phyloP scores from a whole-genome alignment of 352 stramenopile genomes.

The Globisporangium mamillatum region DNA sequence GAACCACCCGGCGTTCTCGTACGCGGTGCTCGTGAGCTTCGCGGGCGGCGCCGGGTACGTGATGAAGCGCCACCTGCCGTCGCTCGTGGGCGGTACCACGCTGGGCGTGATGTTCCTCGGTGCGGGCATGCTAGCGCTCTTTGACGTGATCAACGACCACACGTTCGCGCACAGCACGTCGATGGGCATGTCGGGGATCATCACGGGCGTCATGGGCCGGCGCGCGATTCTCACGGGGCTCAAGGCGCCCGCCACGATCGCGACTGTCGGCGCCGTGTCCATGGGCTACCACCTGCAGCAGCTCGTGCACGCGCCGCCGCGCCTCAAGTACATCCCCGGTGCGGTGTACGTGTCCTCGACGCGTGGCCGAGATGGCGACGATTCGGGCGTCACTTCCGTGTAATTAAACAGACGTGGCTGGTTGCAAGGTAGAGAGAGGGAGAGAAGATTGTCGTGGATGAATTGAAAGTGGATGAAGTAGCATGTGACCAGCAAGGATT shows the following conservation, averaged over 20 bases:
- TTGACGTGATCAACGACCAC: conserved; percentile 68
- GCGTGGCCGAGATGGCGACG: not conserved
- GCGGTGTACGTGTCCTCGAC: conserved; percentile 10
- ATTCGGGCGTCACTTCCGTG: conserved; percentile 10
- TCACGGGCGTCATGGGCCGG: conserved; percentile 53
- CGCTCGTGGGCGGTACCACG: conserved; percentile 58
- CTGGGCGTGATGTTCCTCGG: conserved; percentile 68
- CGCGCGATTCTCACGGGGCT: conserved; percentile 49
- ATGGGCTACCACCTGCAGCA: conserved; percentile 77
- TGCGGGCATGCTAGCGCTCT: conserved; percentile 60
- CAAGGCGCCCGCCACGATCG: conserved; percentile 39
- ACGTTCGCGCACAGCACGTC: conserved; percentile 69
- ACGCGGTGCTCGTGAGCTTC: conserved; percentile 59
- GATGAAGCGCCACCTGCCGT: conserved; percentile 58
- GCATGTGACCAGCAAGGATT: not conserved
- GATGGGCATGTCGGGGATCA: conserved; percentile 64
- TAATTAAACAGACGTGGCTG: conserved; percentile 11
- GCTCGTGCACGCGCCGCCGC: conserved; percentile 49
- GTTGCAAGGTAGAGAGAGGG: not conserved
- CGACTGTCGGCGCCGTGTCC: conserved; percentile 44
- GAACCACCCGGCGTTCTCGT: conserved; percentile 69
- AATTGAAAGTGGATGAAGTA: not conserved
- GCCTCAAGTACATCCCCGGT: conserved; percentile 56
- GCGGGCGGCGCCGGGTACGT: conserved; percentile 61
- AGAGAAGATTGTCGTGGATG: not conserved